A percentile compares a stretch with the other conserved stretches of the same genome.
Evolutionary conservation across 305 asterid genomes (phyloP).

Genomic region (Fraxinus paxiana): DNA sequence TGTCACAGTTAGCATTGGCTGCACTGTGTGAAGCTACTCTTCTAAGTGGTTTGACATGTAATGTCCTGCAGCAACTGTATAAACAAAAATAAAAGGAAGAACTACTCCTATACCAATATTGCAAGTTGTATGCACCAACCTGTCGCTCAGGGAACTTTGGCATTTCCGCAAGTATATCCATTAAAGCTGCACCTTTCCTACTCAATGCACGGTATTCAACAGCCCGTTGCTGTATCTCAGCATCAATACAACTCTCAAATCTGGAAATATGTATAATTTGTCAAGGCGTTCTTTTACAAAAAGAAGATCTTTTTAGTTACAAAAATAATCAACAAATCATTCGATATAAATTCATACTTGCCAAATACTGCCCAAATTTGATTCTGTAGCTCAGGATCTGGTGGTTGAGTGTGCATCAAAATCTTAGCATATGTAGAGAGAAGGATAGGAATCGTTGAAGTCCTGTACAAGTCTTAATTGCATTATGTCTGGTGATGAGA

Average conservation of each 20-base stretch:
- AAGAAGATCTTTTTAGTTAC: background rate
- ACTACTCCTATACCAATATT: constrained; percentile 11
- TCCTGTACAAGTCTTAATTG: constrained; percentile 49
- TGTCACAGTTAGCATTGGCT: constrained; percentile 19
- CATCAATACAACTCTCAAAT: constrained; percentile 93
- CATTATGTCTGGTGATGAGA: constrained; percentile 25
- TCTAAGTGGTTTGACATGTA: constrained; percentile 12
- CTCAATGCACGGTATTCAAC: constrained; percentile 91
- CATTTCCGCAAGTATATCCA: constrained; percentile 99
- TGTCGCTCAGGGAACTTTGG: constrained; percentile 98
- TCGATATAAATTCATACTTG: constrained; percentile 29
- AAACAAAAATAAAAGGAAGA: background rate
- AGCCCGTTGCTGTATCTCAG: constrained; percentile 97
- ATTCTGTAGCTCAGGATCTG: constrained; percentile 59
- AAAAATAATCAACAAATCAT: constrained; percentile 10
- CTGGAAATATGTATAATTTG: constrained; percentile 39
- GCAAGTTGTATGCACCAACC: constrained; percentile 38
- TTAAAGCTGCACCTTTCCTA: constrained; percentile 82
- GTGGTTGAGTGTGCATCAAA: constrained; percentile 88
- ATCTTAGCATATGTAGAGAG: constrained; percentile 91
- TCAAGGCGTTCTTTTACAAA: constrained; percentile 16
- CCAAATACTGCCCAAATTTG: constrained; percentile 49
- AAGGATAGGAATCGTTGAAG: constrained; percentile 86
- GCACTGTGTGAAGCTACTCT: background rate
- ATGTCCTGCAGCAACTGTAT: constrained; percentile 22